Conservation (phyloP, 2,329 filamentous ascomycete genomes). For the Fusarium globosum region DNA sequence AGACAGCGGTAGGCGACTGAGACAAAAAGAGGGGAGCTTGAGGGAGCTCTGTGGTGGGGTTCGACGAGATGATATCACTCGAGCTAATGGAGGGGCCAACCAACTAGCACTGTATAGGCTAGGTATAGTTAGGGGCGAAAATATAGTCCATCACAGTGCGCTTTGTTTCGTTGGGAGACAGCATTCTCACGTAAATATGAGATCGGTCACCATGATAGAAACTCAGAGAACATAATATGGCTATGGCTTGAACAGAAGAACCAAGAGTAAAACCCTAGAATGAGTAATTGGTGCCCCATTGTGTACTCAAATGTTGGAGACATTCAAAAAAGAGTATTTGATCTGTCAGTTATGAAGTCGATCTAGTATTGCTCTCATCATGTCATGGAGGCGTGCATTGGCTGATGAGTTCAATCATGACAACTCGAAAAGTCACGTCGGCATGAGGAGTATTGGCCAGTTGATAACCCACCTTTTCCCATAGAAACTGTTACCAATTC, state of each 20-base stretch:
- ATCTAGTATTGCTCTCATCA: neutral
- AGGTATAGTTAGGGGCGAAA: fast-evolving
- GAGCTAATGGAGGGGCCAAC: conserved; percentile 44
- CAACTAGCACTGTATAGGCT: conserved; percentile 37
- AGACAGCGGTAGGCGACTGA: conserved; percentile 21
- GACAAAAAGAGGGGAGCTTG: conserved; percentile 45
- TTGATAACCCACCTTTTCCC: neutral
- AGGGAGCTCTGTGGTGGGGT: conserved; percentile 45
- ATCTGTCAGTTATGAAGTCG: neutral
- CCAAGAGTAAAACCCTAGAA: neutral
- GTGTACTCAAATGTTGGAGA: neutral
- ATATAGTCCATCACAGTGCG: conserved; percentile 29
- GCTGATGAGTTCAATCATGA: conserved; percentile 10
- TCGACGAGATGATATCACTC: conserved; percentile 45
- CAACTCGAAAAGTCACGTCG: neutral
- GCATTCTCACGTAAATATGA: conserved; percentile 17
- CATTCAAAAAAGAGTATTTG: neutral
- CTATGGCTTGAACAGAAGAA: too few species aligned
- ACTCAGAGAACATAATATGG: neutral
- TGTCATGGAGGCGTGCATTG: neutral
- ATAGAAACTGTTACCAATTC: neutral
- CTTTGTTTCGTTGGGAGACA: conserved; percentile 14
- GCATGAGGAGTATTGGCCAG: neutral
- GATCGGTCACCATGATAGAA: conserved; percentile 16
- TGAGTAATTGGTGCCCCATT: neutral